A percentile compares a stretch with the other conserved stretches of the same genome.
Conservation (phyloP, 352 stramenopile species). For the Aphanomyces astaci region DNA sequence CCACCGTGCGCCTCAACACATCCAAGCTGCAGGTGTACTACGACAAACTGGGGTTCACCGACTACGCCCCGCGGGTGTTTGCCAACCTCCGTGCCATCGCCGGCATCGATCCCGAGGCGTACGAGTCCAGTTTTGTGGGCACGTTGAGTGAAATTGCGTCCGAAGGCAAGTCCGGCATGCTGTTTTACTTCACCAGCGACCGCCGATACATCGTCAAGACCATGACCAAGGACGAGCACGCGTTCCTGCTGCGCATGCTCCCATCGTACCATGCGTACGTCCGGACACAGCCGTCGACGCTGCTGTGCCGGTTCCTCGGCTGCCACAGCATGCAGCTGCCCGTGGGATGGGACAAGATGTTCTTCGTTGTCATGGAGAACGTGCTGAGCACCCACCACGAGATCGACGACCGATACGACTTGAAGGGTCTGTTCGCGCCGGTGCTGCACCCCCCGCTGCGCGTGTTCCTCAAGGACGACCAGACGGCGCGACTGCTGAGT, state of each 20-base stretch:
- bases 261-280: constrained; percentile 82
- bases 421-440: constrained; percentile 52
- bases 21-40: constrained; percentile 54
- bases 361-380: constrained; percentile 86
- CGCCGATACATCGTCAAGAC: constrained; percentile 83
- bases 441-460: constrained; percentile 8
- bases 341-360: constrained; percentile 86
- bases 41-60: constrained; percentile 79
- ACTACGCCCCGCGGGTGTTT: constrained; percentile 80
- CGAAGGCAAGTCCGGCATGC: constrained; percentile 78
- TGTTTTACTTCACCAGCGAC: constrained; percentile 85
- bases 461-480: constrained; percentile 21
- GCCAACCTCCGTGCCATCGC: constrained; percentile 74
- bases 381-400: constrained; percentile 60
- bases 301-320: constrained; percentile 72
- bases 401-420: constrained; percentile 72
- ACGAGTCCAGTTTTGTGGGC: constrained; percentile 77
- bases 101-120: constrained; percentile 64
- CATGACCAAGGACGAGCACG: constrained; percentile 84
- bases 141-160: constrained; percentile 76
- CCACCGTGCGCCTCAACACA: constrained; percentile 75
- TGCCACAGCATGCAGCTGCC: constrained; percentile 86
- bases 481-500: constrained; percentile 49
- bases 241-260: constrained; percentile 71
- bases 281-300: constrained; percentile 65